phyloP scores from a whole-genome alignment of 371 early-diverging fungal genomes.

The Syncephalastrum monosporum region DNA sequence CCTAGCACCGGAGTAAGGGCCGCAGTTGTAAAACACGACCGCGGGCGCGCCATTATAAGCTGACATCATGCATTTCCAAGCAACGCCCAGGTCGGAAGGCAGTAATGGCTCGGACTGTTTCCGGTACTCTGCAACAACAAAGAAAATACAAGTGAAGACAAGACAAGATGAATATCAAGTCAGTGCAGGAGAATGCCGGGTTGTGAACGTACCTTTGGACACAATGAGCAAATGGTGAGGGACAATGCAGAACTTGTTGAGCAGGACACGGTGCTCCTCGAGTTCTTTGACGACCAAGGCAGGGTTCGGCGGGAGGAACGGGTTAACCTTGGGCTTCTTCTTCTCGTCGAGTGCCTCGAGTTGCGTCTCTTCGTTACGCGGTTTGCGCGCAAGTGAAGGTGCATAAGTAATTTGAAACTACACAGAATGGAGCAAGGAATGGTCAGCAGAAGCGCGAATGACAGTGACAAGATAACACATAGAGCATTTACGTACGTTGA shows the following conservation, averaged over 20 bases:
- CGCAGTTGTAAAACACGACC: constrained; percentile 77
- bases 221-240: constrained; percentile 67
- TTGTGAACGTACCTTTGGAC: constrained; percentile 65
- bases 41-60: constrained; percentile 35
- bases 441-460: too few species aligned
- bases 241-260: constrained; percentile 78
- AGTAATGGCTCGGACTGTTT: constrained; percentile 63
- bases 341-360: constrained; percentile 19
- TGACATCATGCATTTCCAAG: constrained; percentile 51
- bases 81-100: constrained; percentile 56
- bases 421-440: too few species aligned
- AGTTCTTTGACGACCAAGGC: constrained; percentile 56
- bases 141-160: not conserved
- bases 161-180: too few species aligned
- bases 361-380: constrained; percentile 21
- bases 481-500: constrained; percentile 21
- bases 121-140: constrained; percentile 50
- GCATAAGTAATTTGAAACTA: constrained; percentile 52
- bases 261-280: constrained; percentile 56
- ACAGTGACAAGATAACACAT: too few species aligned
- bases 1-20: constrained; percentile 70
- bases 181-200: too few species aligned
- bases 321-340: constrained; percentile 44
- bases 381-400: constrained; percentile 49
- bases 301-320: constrained; percentile 69